phyloP scores from a whole-genome alignment of 1,139 yeast genomes.

The Diutina siamensis region DNA sequence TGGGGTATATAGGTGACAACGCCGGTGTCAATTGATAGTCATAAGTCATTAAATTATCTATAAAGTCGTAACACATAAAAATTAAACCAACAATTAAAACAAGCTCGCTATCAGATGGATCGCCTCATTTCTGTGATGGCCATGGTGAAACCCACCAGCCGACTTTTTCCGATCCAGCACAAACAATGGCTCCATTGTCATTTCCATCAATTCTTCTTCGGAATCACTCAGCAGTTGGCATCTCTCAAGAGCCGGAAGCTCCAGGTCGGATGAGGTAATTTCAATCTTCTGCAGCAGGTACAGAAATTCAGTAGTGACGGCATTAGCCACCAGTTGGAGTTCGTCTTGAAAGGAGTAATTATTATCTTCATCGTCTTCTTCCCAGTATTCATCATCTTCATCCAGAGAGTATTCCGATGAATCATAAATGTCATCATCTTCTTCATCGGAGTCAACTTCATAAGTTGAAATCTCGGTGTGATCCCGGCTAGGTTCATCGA shows the following conservation, averaged over 20 bases:
- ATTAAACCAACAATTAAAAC: conserved; percentile 9
- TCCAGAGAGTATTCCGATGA: conserved; percentile 9
- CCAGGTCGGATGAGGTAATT: conserved; percentile 14
- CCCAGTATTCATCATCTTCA: conserved; percentile 8
- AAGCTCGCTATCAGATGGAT: conserved; percentile 16
- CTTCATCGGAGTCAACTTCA: conserved; percentile 23
- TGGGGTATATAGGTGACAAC: too few relatives aligned
- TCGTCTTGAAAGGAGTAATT: conserved; percentile 15
- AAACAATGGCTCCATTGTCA: background rate
- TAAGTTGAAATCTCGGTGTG: conserved; percentile 14
- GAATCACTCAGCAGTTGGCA: conserved; percentile 9
- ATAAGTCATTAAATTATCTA: conserved; percentile 4
- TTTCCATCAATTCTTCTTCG: conserved; percentile 8
- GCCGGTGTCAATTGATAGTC: too few relatives aligned
- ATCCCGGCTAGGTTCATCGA: conserved; percentile 18
- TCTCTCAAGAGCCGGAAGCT: conserved; percentile 11
- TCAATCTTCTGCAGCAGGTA: conserved; percentile 17
- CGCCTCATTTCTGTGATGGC: conserved; percentile 16
- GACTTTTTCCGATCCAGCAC: background rate
- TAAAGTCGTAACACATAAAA: background rate
- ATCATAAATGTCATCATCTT: conserved; percentile 10
- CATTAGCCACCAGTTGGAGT: conserved; percentile 13
- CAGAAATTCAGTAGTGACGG: conserved; percentile 12
- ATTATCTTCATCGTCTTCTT: conserved; percentile 5
- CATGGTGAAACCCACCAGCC: conserved; percentile 6